Evolutionary conservation across 257 asterid species (phyloP).

Genomic region (Solanum peruvianum): DNA sequence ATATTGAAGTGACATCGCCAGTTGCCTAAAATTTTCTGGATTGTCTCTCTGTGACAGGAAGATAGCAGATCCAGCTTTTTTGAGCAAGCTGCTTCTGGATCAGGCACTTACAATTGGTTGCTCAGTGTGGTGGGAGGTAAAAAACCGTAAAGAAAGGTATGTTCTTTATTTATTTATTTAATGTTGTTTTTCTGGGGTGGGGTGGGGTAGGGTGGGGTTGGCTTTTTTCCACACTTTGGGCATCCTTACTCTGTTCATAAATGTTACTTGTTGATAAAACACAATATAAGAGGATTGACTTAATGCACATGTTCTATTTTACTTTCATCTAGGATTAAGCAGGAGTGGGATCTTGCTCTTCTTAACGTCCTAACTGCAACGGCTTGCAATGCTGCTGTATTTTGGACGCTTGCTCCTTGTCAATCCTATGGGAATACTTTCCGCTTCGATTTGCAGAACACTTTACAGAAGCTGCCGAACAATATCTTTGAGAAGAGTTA

Average conservation of each 20-base stretch:
- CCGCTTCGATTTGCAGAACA: slow-evolving; percentile 88
- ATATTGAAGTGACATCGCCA: not conserved
- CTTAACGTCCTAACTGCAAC: slow-evolving; percentile 77
- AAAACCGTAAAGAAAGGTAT: slow-evolving; percentile 91
- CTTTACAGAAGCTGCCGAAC: slow-evolving; percentile 95
- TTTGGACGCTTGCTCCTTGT: slow-evolving; percentile 97
- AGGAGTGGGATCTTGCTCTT: slow-evolving; percentile 99
- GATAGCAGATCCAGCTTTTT: slow-evolving; percentile 97
- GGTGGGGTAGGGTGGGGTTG: not conserved
- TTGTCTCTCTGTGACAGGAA: slow-evolving; percentile 39
- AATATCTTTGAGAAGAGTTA: slow-evolving; percentile 87
- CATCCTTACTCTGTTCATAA: not conserved
- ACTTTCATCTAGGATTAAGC: slow-evolving; percentile 54
- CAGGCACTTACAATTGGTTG: slow-evolving; percentile 89
- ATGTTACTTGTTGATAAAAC: not conserved
- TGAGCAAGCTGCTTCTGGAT: slow-evolving; percentile 73
- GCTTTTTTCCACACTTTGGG: not conserved
- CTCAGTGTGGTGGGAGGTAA: slow-evolving; percentile 91
- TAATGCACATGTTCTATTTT: not conserved
- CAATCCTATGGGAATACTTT: slow-evolving; percentile 96
- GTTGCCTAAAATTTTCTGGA: not conserved
- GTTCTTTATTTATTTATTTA: not conserved
- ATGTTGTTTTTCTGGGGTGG: not conserved
- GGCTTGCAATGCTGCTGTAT: slow-evolving; percentile 83
- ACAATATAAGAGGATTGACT: not conserved